Evolutionary conservation across 2,329 filamentous ascomycete genomes (phyloP), one percentile per base, ranked within the genome.

Genomic region (Fusarium nodosum): DNA sequence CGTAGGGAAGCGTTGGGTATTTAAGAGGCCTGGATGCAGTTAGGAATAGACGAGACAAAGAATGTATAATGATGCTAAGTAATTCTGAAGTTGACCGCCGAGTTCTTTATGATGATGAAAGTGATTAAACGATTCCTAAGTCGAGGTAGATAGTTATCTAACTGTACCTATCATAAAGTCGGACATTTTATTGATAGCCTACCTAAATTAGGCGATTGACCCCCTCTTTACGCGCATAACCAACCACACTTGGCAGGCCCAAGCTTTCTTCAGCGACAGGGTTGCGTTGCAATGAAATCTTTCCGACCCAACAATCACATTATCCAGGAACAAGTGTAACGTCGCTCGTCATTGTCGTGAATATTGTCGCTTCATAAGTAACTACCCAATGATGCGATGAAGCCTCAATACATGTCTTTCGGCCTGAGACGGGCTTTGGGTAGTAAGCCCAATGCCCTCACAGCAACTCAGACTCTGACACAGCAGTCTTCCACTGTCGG

Each of bases 1-100:
- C 77, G 82, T 24, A 77, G 74, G 50, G 80, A 84, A 65, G 81
- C 78, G 5, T 46, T 81, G 56, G 69, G 20, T 5, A 62, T 73
- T 24, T 74, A 31, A 65, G 11, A 39, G 20, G 9, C 41, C 5
- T 22, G 38, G 7, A 9, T 18, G 5, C 26, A 18, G 1, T 31
- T 6, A 26, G 7, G 5, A 9, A 2, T 9, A 11, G 18, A 39
- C 16, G 28, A 60, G 30, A 38, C n/a, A 18, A 48, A 42, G 5
- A 38, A 30, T 45, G 18, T 28, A 56, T 22, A 22, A 22, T 46
- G 16, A 55, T n/a, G 10, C 7, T 10, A 26, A 36, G 7, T 33
- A 28, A 16, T 31, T 31, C 18, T 20, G 6, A 18, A 30, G 18
- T 18, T 7, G 2, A 16, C 2, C 1, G 5, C n/a, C 7, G 10